Conservation (phyloP, 116 monocot genomes). For the Posidonia oceanica region DNA sequence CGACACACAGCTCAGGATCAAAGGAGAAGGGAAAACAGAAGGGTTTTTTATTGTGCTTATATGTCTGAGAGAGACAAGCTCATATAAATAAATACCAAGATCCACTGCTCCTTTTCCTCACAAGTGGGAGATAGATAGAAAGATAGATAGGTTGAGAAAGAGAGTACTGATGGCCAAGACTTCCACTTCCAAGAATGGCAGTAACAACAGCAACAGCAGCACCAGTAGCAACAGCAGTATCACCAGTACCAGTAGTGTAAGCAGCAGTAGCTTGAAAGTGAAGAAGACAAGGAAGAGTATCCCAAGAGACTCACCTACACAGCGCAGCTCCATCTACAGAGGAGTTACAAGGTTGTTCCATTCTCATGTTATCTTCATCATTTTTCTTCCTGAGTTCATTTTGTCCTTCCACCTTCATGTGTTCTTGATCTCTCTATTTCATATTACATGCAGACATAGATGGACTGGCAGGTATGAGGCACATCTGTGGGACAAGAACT, state of each 20-base stretch:
- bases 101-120: too few relatives aligned
- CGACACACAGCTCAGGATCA: too few relatives aligned
- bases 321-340: slow-evolving; percentile 72
- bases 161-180: background rate
- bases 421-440: background rate
- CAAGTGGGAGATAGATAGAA: too few relatives aligned
- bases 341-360: slow-evolving; percentile 69
- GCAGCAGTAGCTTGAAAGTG: slow-evolving; percentile 19
- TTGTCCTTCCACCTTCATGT: background rate
- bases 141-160: background rate
- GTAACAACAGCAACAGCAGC: background rate
- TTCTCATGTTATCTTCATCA: background rate
- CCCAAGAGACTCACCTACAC: slow-evolving; percentile 46
- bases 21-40: too few relatives aligned
- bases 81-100: too few relatives aligned
- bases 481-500: slow-evolving; percentile 85
- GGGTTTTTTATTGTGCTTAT: too few relatives aligned
- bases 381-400: background rate
- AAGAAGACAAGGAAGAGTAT: slow-evolving; percentile 51
- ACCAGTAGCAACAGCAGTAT: background rate
- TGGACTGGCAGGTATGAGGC: slow-evolving; percentile 88
- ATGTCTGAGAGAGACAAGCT: too few relatives aligned
- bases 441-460: slow-evolving; percentile 33
- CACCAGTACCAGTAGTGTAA: background rate
- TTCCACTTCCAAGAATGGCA: background rate